A percentile compares a stretch with the other conserved stretches of the same genome.
phyloP scores from a whole-genome alignment of 345 rosid genomes.

The Turritis glabra region DNA sequence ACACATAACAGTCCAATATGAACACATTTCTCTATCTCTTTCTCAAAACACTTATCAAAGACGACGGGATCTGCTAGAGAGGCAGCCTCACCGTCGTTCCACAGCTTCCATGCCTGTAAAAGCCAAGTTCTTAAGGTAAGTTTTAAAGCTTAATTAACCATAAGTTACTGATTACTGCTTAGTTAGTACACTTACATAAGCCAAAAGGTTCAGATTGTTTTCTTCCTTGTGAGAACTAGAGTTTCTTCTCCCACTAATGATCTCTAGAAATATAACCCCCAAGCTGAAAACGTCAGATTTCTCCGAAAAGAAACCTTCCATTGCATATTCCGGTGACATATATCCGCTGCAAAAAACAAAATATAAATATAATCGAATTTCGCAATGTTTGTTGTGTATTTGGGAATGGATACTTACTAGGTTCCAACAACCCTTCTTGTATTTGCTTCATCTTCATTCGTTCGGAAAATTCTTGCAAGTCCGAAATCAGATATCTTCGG shows the following conservation, averaged over 20 bases:
- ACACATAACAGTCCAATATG: slow-evolving; percentile 51
- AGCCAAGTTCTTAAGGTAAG: background rate
- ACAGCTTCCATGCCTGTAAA: slow-evolving; percentile 46
- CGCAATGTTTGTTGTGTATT: background rate
- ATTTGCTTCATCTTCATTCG: slow-evolving; percentile 45
- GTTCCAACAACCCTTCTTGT: slow-evolving; percentile 52
- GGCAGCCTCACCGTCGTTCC: slow-evolving; percentile 35
- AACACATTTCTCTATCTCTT: slow-evolving; percentile 41
- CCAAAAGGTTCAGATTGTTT: slow-evolving; percentile 29
- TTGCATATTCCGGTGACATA: slow-evolving; percentile 55
- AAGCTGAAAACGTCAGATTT: slow-evolving; percentile 51
- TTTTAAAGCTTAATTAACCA: slow-evolving; percentile 5
- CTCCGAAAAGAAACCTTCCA: slow-evolving; percentile 46
- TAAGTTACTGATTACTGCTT: background rate
- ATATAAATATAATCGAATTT: background rate
- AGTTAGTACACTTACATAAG: slow-evolving; percentile 39
- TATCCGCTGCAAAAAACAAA: slow-evolving; percentile 42
- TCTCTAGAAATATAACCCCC: slow-evolving; percentile 49
- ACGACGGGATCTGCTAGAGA: slow-evolving; percentile 35
- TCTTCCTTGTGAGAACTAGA: slow-evolving; percentile 34
- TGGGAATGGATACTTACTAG: slow-evolving; percentile 36
- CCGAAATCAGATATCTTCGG: slow-evolving; percentile 57
- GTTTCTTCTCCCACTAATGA: slow-evolving; percentile 48
- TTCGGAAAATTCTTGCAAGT: slow-evolving; percentile 46
- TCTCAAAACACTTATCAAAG: slow-evolving; percentile 19